Evolutionary conservation across 495 filamentous ascomycete species (phyloP).

Genomic region (Staphylotrichum longicolle): DNA sequence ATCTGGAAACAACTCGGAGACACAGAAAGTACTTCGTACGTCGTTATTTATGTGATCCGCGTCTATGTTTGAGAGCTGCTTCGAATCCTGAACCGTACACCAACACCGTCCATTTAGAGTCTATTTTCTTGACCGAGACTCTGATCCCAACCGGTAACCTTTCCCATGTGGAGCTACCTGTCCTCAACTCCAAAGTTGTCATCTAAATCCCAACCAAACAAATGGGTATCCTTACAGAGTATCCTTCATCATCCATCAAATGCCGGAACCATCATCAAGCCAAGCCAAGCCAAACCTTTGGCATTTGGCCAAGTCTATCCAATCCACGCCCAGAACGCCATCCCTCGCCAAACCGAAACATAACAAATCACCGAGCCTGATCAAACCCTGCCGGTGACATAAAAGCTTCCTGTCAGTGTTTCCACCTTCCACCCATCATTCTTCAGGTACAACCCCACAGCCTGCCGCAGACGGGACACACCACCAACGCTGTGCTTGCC

Average conservation of each 20-base stretch:
- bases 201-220: not conserved
- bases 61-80: too few relatives aligned
- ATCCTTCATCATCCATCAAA: constrained; percentile 1
- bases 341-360: not conserved
- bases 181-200: not conserved
- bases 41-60: too few relatives aligned
- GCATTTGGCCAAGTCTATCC: not conserved
- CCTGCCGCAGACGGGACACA: constrained; percentile 68
- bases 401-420: constrained; percentile 60
- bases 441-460: constrained; percentile 73
- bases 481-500: constrained; percentile 79
- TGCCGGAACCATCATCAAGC: not conserved
- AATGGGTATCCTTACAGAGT: not conserved
- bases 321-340: not conserved
- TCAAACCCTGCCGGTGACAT: constrained; percentile 57
- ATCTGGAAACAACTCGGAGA: too few relatives aligned
- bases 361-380: not conserved
- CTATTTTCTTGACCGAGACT: not conserved
- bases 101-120: not conserved
- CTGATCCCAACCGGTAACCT: not conserved
- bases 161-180: not conserved
- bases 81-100: too few relatives aligned
- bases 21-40: too few relatives aligned
- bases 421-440: constrained; percentile 82
- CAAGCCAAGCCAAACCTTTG: not conserved